phyloP scores from a whole-genome alignment of 176 grass and related monocot genomes.

The Zoysia japonica region DNA sequence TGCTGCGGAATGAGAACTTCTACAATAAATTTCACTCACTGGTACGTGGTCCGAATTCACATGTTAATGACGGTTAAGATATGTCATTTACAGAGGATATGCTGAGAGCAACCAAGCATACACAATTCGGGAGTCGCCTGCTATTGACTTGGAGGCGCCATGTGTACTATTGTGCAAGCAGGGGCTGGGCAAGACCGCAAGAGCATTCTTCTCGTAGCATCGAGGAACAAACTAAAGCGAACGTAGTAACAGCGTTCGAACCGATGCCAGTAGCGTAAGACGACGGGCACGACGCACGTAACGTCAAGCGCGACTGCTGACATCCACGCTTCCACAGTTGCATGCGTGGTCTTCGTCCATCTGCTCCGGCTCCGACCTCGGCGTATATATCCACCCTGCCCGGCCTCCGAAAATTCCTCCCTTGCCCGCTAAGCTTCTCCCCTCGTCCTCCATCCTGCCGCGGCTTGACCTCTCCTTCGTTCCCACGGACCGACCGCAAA shows the following conservation, averaged over 20 bases:
- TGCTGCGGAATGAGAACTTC: not conserved
- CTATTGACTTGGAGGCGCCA: not conserved
- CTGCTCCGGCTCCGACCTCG: not conserved
- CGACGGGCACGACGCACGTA: not conserved
- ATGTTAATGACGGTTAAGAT: too few relatives aligned
- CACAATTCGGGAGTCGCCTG: too few relatives aligned
- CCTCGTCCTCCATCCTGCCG: slow-evolving; percentile 4
- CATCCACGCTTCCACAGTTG: not conserved
- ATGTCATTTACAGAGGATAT: too few relatives aligned
- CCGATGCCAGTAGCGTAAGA: not conserved
- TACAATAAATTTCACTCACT: too few relatives aligned
- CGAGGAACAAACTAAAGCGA: slow-evolving; percentile 9
- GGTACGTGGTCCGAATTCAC: not conserved
- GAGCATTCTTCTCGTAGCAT: slow-evolving; percentile 16
- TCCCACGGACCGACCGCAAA: not conserved
- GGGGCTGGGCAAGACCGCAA: not conserved
- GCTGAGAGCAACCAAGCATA: too few relatives aligned
- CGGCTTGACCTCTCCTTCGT: not conserved
- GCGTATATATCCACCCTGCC: slow-evolving; percentile 6
- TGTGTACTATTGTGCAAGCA: not conserved
- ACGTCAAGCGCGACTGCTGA: not conserved
- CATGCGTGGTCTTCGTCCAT: not conserved
- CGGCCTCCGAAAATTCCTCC: slow-evolving; percentile 39
- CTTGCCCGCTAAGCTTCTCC: slow-evolving; percentile 54
- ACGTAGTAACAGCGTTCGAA: not conserved